phyloP scores from a whole-genome alignment of 305 asterid genomes.

The Vinca major region DNA sequence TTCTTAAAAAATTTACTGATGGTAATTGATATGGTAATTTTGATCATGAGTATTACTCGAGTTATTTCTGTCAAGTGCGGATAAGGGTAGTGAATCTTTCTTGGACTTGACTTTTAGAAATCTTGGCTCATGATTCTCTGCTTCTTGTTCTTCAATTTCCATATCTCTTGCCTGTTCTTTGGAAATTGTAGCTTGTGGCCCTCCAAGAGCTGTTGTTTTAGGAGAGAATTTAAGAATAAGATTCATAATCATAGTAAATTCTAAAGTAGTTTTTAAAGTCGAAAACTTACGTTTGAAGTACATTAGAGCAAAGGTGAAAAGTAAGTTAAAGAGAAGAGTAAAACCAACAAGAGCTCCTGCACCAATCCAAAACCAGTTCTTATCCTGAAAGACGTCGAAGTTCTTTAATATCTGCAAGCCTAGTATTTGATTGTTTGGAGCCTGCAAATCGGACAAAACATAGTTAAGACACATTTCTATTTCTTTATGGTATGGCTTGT shows the following conservation, averaged over 20 bases:
- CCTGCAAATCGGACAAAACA: conserved; percentile 30
- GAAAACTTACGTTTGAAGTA: conserved; percentile 46
- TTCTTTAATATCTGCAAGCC: conserved; percentile 54
- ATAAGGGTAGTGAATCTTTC: conserved; percentile 38
- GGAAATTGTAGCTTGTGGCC: conserved; percentile 22
- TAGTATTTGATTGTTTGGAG: conserved; percentile 36
- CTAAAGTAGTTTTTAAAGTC: neutral
- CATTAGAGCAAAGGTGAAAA: conserved; percentile 51
- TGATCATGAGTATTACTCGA: conserved; percentile 30
- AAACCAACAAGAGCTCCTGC: conserved; percentile 43
- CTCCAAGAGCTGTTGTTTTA: conserved; percentile 34
- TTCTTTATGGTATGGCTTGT: neutral
- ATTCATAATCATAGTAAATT: too few species aligned
- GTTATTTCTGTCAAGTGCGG: conserved; percentile 49
- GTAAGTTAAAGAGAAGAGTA: conserved; percentile 36
- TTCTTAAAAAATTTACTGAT: neutral
- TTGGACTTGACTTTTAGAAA: conserved; percentile 34
- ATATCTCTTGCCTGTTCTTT: conserved; percentile 66
- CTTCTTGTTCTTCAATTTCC: conserved; percentile 33
- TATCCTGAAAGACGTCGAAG: conserved; percentile 40
- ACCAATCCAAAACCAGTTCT: conserved; percentile 62
- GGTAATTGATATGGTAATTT: neutral
- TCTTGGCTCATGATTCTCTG: conserved; percentile 28
- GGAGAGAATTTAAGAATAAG: neutral
- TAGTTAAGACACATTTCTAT: neutral